Percentiles rank a stretch among this genome's conserved stretches.
These are phyloP conservation scores for Botrytis aclada DNA, from an alignment of 2,329 filamentous ascomycete genomes.

Conservation along the genomic window DNA sequence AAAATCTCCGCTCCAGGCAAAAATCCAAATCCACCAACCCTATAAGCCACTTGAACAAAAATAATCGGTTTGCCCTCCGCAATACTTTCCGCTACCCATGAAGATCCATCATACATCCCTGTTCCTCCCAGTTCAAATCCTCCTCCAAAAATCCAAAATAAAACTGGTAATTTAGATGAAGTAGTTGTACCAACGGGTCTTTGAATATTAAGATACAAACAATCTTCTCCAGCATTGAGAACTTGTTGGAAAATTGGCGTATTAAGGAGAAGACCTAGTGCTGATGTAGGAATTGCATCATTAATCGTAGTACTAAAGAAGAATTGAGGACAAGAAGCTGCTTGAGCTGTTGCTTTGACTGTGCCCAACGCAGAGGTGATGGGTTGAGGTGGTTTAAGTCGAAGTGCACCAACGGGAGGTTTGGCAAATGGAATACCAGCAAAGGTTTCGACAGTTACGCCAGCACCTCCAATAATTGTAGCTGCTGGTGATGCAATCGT, in stretches of 20 bases:
- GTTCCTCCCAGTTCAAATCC: slow-evolving; percentile 56
- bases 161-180: slow-evolving; percentile 58
- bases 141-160: slow-evolving; percentile 71
- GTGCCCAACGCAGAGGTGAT: slow-evolving; percentile 57
- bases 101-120: slow-evolving; percentile 51
- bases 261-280: slow-evolving; percentile 51
- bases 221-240: slow-evolving; percentile 59
- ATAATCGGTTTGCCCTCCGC: slow-evolving; percentile 60
- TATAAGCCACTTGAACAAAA: slow-evolving; percentile 76
- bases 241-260: slow-evolving; percentile 56
- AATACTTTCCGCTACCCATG: slow-evolving; percentile 47
- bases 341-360: slow-evolving; percentile 55
- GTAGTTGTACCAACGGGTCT: slow-evolving; percentile 55
- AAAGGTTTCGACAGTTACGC: slow-evolving; percentile 59
- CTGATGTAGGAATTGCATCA: slow-evolving; percentile 40
- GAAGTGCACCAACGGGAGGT: slow-evolving; percentile 61
- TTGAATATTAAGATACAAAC: slow-evolving; percentile 58
- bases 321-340: slow-evolving; percentile 71
- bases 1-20: slow-evolving; percentile 66
- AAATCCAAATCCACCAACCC: slow-evolving; percentile 72
- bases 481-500: slow-evolving; percentile 21
- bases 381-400: slow-evolving; percentile 65
- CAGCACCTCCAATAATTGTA: slow-evolving; percentile 23
- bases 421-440: slow-evolving; percentile 71
- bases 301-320: slow-evolving; percentile 50